phyloP scores from a whole-genome alignment of 768 basidiomycete genomes.

The Boletellus sp. region DNA sequence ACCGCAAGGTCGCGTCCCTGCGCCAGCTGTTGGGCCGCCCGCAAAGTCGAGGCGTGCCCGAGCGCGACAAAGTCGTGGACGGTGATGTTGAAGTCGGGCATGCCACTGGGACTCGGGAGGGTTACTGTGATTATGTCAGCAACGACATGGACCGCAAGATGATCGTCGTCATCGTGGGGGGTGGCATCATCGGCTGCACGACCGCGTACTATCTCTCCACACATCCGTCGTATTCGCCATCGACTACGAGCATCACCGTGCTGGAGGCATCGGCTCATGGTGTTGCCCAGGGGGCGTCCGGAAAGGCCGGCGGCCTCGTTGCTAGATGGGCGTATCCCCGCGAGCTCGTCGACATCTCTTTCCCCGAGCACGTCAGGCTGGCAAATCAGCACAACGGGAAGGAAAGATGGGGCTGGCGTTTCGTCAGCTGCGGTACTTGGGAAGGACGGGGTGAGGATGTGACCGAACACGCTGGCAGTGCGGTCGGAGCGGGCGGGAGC shows the following conservation, averaged over 20 bases:
- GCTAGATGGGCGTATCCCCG: slow-evolving; percentile 83
- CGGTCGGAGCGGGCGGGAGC: slow-evolving; percentile 36
- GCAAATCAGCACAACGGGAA: slow-evolving; percentile 66
- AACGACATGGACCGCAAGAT: slow-evolving; percentile 39
- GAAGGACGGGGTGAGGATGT: slow-evolving; percentile 52
- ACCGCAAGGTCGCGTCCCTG: slow-evolving; percentile 20
- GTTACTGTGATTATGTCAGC: slow-evolving; percentile 1
- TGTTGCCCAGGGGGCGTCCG: slow-evolving; percentile 75
- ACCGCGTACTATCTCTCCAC: slow-evolving; percentile 77
- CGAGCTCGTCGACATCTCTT: slow-evolving; percentile 64
- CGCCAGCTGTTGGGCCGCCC: slow-evolving; percentile 6
- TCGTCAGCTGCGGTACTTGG: slow-evolving; percentile 71
- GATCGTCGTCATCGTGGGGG: slow-evolving; percentile 79
- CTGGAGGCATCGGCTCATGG: slow-evolving; percentile 67
- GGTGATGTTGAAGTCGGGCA: slow-evolving; percentile 3
- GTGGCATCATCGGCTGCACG: slow-evolving; percentile 82
- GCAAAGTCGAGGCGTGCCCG: background rate
- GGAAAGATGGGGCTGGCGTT: slow-evolving; percentile 81
- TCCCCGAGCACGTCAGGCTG: slow-evolving; percentile 65
- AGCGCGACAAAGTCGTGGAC: slow-evolving; percentile 23
- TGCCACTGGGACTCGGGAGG: background rate
- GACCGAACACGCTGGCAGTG: slow-evolving; percentile 13
- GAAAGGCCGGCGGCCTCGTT: slow-evolving; percentile 82
- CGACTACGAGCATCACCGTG: slow-evolving; percentile 49
- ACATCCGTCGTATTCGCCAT: slow-evolving; percentile 45